phyloP scores from a whole-genome alignment of 179 eudicot genomes.

The Spinacia oleracea region DNA sequence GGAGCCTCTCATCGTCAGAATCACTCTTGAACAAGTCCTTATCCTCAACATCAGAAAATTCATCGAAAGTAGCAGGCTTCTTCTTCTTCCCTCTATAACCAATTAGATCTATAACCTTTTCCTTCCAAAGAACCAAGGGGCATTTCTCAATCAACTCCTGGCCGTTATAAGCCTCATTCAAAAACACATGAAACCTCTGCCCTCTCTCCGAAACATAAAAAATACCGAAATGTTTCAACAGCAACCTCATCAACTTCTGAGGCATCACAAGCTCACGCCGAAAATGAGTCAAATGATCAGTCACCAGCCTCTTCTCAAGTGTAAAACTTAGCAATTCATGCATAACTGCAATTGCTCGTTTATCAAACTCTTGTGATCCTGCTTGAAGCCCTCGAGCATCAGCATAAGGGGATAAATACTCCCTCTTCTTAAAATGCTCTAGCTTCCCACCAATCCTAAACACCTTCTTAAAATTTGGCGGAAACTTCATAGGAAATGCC shows the following conservation, averaged over 20 bases:
- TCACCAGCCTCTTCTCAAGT: constrained; percentile 80
- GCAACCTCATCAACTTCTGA: constrained; percentile 89
- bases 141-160: constrained; percentile 71
- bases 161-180: constrained; percentile 85
- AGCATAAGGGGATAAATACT: constrained; percentile 83
- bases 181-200: constrained; percentile 79
- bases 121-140: constrained; percentile 87
- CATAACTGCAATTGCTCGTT: constrained; percentile 88
- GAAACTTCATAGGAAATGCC: constrained; percentile 79
- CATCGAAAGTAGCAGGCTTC: constrained; percentile 50
- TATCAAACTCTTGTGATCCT: constrained; percentile 83
- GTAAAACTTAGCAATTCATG: constrained; percentile 94
- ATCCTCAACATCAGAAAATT: constrained; percentile 53
- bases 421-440: constrained; percentile 68
- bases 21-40: constrained; percentile 48
- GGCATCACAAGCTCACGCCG: constrained; percentile 87
- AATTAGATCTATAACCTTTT: constrained; percentile 62
- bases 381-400: constrained; percentile 66
- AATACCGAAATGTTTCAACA: constrained; percentile 87
- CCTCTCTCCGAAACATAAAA: constrained; percentile 97
- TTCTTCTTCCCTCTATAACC: constrained; percentile 76
- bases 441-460: constrained; percentile 63
- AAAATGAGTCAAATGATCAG: constrained; percentile 93
- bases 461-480: constrained; percentile 57
- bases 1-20: constrained; percentile 57